Percentiles rank a stretch among this genome's conserved stretches.
phyloP scores from a whole-genome alignment of 2,329 filamentous ascomycete genomes.

The Lachnum nothofagi region DNA sequence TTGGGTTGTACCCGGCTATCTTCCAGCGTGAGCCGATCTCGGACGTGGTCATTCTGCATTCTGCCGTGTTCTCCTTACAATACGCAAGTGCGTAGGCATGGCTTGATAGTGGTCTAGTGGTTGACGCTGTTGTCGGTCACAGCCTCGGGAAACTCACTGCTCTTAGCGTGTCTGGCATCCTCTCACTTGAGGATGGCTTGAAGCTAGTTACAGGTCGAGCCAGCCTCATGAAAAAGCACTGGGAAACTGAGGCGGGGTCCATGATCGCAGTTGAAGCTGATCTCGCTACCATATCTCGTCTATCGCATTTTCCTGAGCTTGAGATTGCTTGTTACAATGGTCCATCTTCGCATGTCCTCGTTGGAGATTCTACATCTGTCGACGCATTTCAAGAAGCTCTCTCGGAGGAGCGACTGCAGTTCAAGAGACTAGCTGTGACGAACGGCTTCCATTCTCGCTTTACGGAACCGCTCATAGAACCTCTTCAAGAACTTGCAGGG shows the following conservation, averaged over 20 bases:
- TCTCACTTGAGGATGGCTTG: conserved; percentile 31
- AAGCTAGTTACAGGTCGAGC: conserved; percentile 32
- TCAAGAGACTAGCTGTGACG: conserved; percentile 23
- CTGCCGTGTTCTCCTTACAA: conserved; percentile 35
- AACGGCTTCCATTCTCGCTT: conserved; percentile 29
- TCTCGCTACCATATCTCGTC: conserved; percentile 14
- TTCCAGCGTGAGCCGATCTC: conserved; percentile 25
- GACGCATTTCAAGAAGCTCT: conserved; percentile 14
- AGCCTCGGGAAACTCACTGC: conserved; percentile 37
- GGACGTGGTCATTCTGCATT: conserved; percentile 35
- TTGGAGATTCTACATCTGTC: conserved; percentile 26
- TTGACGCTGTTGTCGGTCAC: conserved; percentile 34
- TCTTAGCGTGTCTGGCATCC: conserved; percentile 30
- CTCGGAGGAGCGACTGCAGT: not conserved
- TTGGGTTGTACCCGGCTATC: conserved; percentile 32
- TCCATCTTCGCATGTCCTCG: conserved; percentile 29
- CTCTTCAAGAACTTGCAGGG: conserved; percentile 14
- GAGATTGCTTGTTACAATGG: conserved; percentile 47
- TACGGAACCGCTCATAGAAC: conserved; percentile 23
- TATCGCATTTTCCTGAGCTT: conserved; percentile 11
- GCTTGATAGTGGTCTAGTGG: conserved; percentile 31
- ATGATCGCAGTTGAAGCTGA: conserved; percentile 40
- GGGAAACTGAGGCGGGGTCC: conserved; percentile 32
- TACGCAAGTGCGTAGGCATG: conserved; percentile 36
- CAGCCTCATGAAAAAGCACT: conserved; percentile 29